Evolutionary conservation across 768 basidiomycete species (phyloP).

Genomic region (Zangia roseola): DNA sequence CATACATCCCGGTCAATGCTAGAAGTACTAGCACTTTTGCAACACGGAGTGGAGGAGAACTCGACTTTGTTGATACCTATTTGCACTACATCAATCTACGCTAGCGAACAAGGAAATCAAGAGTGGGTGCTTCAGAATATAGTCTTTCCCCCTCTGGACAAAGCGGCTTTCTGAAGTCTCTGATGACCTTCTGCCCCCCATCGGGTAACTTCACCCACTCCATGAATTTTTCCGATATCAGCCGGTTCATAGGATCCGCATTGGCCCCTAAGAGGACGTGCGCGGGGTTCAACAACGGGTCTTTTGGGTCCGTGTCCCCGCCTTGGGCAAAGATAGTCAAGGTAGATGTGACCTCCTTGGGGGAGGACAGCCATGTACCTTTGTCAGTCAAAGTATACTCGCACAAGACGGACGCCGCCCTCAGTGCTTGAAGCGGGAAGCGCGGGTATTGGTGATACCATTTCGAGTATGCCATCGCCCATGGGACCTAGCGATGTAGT

Average conservation of each 20-base stretch:
- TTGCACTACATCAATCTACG: constrained; percentile 23
- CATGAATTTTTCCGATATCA: constrained; percentile 40
- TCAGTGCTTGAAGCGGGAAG: constrained; percentile 49
- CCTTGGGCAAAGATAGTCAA: constrained; percentile 44
- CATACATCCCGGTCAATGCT: constrained; percentile 13
- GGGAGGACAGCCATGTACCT: constrained; percentile 48
- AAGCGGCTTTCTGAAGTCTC: constrained; percentile 34
- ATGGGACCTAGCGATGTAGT: constrained; percentile 44
- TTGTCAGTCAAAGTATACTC: constrained; percentile 57
- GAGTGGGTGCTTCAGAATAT: constrained; percentile 34
- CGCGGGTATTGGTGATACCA: constrained; percentile 62
- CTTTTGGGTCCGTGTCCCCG: constrained; percentile 34
- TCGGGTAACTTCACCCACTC: constrained; percentile 39
- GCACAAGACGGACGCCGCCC: constrained; percentile 43
- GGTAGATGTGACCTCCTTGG: constrained; percentile 26
- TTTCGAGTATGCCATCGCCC: constrained; percentile 49
- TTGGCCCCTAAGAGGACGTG: constrained; percentile 40
- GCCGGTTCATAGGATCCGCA: constrained; percentile 23
- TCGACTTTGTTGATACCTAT: constrained; percentile 16
- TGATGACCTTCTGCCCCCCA: constrained; percentile 46
- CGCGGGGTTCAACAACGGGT: constrained; percentile 49
- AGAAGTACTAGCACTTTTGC: background rate
- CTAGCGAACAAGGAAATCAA: too few species aligned
- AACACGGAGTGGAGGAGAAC: background rate
- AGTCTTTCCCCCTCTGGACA: constrained; percentile 23